Percentiles rank a stretch among this genome's conserved stretches.
Evolutionary conservation across 495 filamentous ascomycete species (phyloP).

Genomic region (Penicillium verhagenii): DNA sequence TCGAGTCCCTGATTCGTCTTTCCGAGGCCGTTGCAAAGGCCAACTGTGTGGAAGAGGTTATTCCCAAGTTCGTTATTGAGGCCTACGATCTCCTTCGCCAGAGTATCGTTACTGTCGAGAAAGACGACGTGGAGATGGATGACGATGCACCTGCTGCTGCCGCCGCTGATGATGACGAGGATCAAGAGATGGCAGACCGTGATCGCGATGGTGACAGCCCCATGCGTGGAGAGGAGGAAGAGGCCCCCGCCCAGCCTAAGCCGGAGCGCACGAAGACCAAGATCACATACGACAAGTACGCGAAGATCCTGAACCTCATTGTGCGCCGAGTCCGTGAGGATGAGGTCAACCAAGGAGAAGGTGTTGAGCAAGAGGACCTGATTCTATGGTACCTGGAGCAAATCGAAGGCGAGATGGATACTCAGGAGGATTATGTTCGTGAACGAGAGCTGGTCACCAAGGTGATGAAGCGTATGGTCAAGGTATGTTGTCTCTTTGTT

Average conservation of each 20-base stretch:
- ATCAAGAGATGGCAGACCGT: constrained; percentile 43
- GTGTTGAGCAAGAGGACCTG: constrained; percentile 84
- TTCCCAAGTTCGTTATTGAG: constrained; percentile 80
- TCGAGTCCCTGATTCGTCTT: constrained; percentile 92
- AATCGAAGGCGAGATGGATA: constrained; percentile 78
- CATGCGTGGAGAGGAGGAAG: constrained; percentile 59
- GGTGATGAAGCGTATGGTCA: constrained; percentile 94
- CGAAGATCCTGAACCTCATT: constrained; percentile 80
- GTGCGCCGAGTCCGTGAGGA: constrained; percentile 81
- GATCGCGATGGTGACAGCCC: constrained; percentile 68
- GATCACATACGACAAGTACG: constrained; percentile 95
- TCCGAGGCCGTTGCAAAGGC: constrained; percentile 96
- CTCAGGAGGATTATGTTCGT: constrained; percentile 71
- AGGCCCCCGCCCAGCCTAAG: constrained; percentile 37
- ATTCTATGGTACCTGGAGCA: constrained; percentile 93
- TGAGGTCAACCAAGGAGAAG: constrained; percentile 68
- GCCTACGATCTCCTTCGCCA: constrained; percentile 86
- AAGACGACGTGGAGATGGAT: constrained; percentile 96
- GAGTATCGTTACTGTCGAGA: constrained; percentile 96
- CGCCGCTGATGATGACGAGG: constrained; percentile 22
- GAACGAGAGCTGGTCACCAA: constrained; percentile 80
- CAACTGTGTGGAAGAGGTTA: constrained; percentile 92
- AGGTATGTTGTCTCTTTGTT: constrained; percentile 57
- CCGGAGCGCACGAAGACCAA: constrained; percentile 67
- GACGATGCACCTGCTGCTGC: constrained; percentile 51